Percentiles rank a stretch among this genome's conserved stretches.
Conservation (phyloP, 352 stramenopile species). For the Blastocystis sp. region DNA sequence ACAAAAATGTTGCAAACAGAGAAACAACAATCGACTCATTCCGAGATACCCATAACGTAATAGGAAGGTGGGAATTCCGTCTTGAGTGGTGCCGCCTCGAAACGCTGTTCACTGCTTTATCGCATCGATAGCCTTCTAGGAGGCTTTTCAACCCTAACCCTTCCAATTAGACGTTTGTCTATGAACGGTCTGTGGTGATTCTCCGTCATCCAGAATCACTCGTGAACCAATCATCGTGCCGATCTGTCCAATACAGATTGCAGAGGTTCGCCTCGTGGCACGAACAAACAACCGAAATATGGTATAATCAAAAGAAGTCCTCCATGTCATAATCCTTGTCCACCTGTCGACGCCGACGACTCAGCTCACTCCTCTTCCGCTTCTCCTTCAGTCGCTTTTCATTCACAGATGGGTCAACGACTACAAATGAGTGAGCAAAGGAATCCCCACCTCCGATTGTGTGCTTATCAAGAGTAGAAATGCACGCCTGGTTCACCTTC, state of each 20-base stretch:
- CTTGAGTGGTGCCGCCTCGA: not conserved
- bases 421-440: not conserved
- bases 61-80: not conserved
- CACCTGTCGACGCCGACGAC: not conserved
- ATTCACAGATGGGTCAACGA: constrained; percentile 20
- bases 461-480: not conserved
- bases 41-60: not conserved
- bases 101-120: not conserved
- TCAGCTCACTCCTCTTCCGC: constrained; percentile 13
- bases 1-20: too few relatives aligned
- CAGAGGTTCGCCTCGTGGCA: constrained; percentile 50
- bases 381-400: constrained; percentile 47
- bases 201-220: constrained; percentile 50
- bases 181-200: constrained; percentile 27
- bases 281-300: constrained; percentile 13
- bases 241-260: constrained; percentile 26
- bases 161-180: not conserved
- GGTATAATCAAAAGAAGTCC: constrained; percentile 32
- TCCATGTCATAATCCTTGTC: constrained; percentile 13
- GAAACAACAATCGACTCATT: too few relatives aligned
- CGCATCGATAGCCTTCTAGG: not conserved
- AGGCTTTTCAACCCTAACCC: constrained; percentile 48
- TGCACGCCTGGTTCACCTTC: constrained; percentile 51
- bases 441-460: not conserved
- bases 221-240: constrained; percentile 14